phyloP scores from a whole-genome alignment of 805 yeast genomes.

The Pichia occidentalis region DNA sequence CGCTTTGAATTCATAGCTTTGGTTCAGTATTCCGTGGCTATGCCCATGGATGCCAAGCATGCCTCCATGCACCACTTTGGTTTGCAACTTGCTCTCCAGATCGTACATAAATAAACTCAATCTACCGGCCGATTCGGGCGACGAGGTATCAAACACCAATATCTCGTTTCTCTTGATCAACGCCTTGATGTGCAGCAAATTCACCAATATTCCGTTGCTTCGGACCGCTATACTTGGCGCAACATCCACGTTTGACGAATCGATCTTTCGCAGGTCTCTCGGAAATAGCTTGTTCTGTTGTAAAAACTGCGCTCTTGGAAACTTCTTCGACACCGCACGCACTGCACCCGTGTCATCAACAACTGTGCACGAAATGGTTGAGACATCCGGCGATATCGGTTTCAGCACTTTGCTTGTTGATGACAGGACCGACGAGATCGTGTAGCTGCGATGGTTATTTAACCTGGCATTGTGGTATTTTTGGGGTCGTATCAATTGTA shows the following conservation, averaged over 20 bases:
- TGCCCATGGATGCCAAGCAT: slow-evolving; percentile 13
- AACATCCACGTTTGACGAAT: slow-evolving; percentile 65
- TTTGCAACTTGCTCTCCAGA: slow-evolving; percentile 63
- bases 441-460: too few relatives aligned
- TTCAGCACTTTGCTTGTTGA: slow-evolving; percentile 25
- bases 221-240: slow-evolving; percentile 87
- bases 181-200: slow-evolving; percentile 83
- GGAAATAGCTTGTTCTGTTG: slow-evolving; percentile 71
- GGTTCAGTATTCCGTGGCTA: slow-evolving; percentile 20
- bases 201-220: slow-evolving; percentile 68
- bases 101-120: slow-evolving; percentile 80
- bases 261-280: slow-evolving; percentile 80
- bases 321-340: slow-evolving; percentile 60
- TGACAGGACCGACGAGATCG: not conserved
- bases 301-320: slow-evolving; percentile 67
- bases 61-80: slow-evolving; percentile 25
- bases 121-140: slow-evolving; percentile 54
- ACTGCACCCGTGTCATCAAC: slow-evolving; percentile 67
- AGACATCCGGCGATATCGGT: slow-evolving; percentile 43
- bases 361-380: slow-evolving; percentile 70
- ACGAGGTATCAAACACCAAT: slow-evolving; percentile 74
- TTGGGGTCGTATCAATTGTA: not conserved
- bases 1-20: slow-evolving; percentile 73
- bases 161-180: slow-evolving; percentile 75
- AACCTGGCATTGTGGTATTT: not conserved